These are phyloP conservation scores for Tuber indicum DNA, from an alignment of 495 filamentous ascomycete genomes.

Conservation along the genomic window DNA sequence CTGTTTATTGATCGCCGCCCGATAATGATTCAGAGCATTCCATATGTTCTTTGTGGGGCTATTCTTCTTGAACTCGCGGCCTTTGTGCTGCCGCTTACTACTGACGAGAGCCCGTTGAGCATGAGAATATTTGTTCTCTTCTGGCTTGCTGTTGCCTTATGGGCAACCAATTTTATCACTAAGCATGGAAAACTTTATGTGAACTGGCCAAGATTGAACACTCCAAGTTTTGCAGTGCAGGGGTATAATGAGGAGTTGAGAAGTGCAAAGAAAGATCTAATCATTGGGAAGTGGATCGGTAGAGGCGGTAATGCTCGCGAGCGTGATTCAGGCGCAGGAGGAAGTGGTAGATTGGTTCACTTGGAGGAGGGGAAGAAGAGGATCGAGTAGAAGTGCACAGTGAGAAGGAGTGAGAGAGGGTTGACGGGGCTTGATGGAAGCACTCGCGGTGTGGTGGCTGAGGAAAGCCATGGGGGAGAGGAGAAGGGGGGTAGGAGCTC, in stretches of 20 bases:
- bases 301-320: conserved; percentile 26
- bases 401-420: neutral
- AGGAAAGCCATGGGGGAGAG: neutral
- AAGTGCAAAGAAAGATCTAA: conserved; percentile 45
- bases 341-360: conserved; percentile 38
- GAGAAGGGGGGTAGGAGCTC: neutral
- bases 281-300: conserved; percentile 38
- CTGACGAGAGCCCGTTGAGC: conserved; percentile 53
- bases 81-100: conserved; percentile 62
- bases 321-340: conserved; percentile 31
- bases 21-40: conserved; percentile 77
- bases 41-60: conserved; percentile 81
- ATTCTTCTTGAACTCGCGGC: conserved; percentile 80
- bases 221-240: conserved; percentile 74
- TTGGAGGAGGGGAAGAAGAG: conserved; percentile 41
- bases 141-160: conserved; percentile 64
- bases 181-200: conserved; percentile 89
- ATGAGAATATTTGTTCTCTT: conserved; percentile 71
- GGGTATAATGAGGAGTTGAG: conserved; percentile 81
- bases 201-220: conserved; percentile 96
- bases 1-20: conserved; percentile 80
- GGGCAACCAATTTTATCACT: conserved; percentile 67
- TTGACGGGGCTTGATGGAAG: neutral
- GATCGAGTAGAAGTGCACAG: conserved; percentile 29
- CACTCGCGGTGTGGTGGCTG: neutral